These are phyloP conservation scores for Lactifluus volemus DNA, from an alignment of 768 basidiomycete genomes.

Conservation along the genomic window DNA sequence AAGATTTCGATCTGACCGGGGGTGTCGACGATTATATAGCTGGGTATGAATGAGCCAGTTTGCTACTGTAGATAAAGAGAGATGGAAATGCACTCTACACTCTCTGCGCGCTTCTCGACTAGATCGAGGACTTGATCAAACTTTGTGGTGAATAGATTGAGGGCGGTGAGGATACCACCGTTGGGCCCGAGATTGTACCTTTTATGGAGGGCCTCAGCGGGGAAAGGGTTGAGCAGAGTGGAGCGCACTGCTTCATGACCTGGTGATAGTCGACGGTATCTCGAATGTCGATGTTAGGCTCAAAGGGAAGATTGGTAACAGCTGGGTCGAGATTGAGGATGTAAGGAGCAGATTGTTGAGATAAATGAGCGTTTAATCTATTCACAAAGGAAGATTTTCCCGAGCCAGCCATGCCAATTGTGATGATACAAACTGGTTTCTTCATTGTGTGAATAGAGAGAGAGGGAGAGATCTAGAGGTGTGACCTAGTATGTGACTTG, in stretches of 20 bases:
- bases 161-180: slow-evolving; percentile 92
- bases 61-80: background rate
- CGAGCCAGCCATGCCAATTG: slow-evolving; percentile 94
- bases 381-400: slow-evolving; percentile 98
- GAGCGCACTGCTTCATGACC: slow-evolving; percentile 97
- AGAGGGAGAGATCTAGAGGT: background rate
- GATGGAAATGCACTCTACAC: slow-evolving; percentile 62
- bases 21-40: slow-evolving; percentile 92
- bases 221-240: slow-evolving; percentile 1
- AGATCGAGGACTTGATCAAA: slow-evolving; percentile 92
- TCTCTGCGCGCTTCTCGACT: slow-evolving; percentile 84
- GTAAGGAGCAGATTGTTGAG: slow-evolving; percentile 68
- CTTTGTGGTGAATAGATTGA: slow-evolving; percentile 98
- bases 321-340: slow-evolving; percentile 98
- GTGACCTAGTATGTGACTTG: background rate
- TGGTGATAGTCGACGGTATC: slow-evolving; percentile 97
- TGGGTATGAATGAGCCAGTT: slow-evolving; percentile 25
- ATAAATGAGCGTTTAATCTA: slow-evolving; percentile 84
- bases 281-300: slow-evolving; percentile 95
- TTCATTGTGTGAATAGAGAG: slow-evolving; percentile 20
- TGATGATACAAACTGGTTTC: slow-evolving; percentile 77
- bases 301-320: slow-evolving; percentile 83
- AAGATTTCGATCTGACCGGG: slow-evolving; percentile 99
- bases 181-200: slow-evolving; percentile 99
- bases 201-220: slow-evolving; percentile 8